Evolutionary conservation across 768 basidiomycete genomes (phyloP), one percentile per base, ranked within the genome.

Genomic region (Tylopilus sp.): DNA sequence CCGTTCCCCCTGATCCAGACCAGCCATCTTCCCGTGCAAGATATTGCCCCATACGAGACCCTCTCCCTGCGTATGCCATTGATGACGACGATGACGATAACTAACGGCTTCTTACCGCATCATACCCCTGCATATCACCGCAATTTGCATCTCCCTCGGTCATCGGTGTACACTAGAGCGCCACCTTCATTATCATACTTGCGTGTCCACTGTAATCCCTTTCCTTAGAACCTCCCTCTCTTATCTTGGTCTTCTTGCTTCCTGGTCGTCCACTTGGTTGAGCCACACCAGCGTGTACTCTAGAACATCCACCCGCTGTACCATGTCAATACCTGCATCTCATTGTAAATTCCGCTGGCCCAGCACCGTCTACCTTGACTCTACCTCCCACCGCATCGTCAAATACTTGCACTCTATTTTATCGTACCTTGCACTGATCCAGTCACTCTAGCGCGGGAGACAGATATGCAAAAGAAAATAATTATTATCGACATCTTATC

Each of bases 1-100:
- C 79, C 26, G 69, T 89, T 6, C 78, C 82, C 5, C 64, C 68
- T 6, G 70, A 69, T 26, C 53, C 63, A 48, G 65, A 69, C 36
- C 50, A 58, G 4, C 40, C 56, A 15, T 55, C 56, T 6, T 43
- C 53, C 2, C 53, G 36, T 42, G 17, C 49, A 6, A 58, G 54
- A 31, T 51, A 48, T 26, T 28, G 42, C 4, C 66, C 59, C 41
- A 52, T 51, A 47, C 59, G 55, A 3, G 50, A 42, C 7, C 56
- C 56, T 0, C 58, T 55, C 35, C 58, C 65, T 6, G 43, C 53
- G 12, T 66, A 64, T 33, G 45, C 52, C 42, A 57, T 66, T 25
- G 59, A 61, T 35, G 55, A 62, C 12, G 60, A 68, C 17, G 66
- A 67, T 25, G 66, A 68, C 45, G 64, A 67, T 23, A 42, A 52